Percentiles rank a stretch among this genome's conserved stretches.
Evolutionary conservation across 2,329 filamentous ascomycete genomes (phyloP).

Genomic region (Claviceps sp.): DNA sequence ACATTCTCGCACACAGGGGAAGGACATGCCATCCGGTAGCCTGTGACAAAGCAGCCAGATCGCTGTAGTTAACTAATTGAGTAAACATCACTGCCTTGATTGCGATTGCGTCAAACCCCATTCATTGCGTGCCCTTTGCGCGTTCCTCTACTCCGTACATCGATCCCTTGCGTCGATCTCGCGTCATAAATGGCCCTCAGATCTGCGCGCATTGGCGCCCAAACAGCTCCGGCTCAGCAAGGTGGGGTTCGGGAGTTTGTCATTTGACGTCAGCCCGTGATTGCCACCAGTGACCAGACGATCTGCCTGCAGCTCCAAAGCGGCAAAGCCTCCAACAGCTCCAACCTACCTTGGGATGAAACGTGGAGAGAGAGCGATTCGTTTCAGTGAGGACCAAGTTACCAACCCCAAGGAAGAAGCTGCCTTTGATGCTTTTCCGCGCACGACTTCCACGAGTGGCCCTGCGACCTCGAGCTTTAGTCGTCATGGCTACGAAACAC

Average conservation of each 20-base stretch:
- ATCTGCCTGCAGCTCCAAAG: not conserved
- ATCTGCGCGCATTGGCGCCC: too few relatives aligned
- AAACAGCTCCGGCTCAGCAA: too few relatives aligned
- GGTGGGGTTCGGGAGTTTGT: not conserved
- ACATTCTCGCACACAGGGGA: too few relatives aligned
- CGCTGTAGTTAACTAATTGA: too few relatives aligned
- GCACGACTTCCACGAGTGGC: slow-evolving; percentile 18
- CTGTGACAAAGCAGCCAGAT: too few relatives aligned
- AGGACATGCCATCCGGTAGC: too few relatives aligned
- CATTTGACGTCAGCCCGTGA: slow-evolving; percentile 4
- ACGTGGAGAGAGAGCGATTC: not conserved
- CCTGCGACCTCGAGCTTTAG: slow-evolving; percentile 13
- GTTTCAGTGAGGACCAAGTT: not conserved
- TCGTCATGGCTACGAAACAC: slow-evolving; percentile 20
- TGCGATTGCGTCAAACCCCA: too few relatives aligned
- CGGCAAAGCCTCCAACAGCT: not conserved
- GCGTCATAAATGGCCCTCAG: too few relatives aligned
- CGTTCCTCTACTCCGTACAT: too few relatives aligned
- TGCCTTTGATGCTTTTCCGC: slow-evolving; percentile 21
- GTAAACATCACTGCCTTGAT: too few relatives aligned
- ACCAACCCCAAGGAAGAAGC: not conserved
- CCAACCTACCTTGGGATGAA: not conserved
- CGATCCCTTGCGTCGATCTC: too few relatives aligned
- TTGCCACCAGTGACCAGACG: not conserved
- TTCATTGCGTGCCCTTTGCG: too few relatives aligned